Evolutionary conservation across 1,284 basidiomycete species (phyloP).

Genomic region (Porogramme epimiltina): DNA sequence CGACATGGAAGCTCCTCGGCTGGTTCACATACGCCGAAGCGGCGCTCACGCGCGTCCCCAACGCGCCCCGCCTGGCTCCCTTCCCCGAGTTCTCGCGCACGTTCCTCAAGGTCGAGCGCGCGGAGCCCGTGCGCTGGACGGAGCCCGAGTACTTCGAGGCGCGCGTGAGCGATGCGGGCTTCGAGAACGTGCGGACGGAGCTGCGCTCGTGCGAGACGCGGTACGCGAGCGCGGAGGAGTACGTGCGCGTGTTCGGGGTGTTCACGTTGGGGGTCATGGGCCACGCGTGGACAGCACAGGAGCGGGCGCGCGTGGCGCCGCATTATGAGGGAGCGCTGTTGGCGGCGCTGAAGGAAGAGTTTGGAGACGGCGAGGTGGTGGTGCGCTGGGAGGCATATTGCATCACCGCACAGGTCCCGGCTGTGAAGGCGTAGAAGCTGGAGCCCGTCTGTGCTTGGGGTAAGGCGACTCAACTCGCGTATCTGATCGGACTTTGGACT

Average conservation of each 20-base stretch:
- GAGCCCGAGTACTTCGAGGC: background rate
- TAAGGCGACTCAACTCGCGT: background rate
- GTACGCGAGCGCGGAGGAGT: background rate
- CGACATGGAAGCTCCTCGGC: conserved; percentile 1
- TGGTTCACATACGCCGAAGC: background rate
- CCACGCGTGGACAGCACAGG: background rate
- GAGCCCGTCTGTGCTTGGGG: too few relatives aligned
- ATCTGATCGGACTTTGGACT: too few relatives aligned
- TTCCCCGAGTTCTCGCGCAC: background rate
- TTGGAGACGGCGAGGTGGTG: conserved; percentile 1
- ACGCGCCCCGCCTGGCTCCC: background rate
- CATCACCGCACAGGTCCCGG: background rate
- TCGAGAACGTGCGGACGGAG: background rate
- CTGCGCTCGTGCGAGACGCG: background rate
- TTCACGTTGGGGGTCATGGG: background rate
- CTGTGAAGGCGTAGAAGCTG: background rate
- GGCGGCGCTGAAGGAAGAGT: background rate
- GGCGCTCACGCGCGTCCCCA: background rate
- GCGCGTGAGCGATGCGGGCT: conserved; percentile 1
- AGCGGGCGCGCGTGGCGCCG: background rate
- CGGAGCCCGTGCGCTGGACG: background rate
- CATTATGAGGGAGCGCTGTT: background rate
- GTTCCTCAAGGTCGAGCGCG: background rate
- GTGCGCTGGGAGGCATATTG: conserved; percentile 3
- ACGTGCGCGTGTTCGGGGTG: background rate